Evolutionary conservation across 768 basidiomycete genomes (phyloP).

Genomic region (Boletus sp.): DNA sequence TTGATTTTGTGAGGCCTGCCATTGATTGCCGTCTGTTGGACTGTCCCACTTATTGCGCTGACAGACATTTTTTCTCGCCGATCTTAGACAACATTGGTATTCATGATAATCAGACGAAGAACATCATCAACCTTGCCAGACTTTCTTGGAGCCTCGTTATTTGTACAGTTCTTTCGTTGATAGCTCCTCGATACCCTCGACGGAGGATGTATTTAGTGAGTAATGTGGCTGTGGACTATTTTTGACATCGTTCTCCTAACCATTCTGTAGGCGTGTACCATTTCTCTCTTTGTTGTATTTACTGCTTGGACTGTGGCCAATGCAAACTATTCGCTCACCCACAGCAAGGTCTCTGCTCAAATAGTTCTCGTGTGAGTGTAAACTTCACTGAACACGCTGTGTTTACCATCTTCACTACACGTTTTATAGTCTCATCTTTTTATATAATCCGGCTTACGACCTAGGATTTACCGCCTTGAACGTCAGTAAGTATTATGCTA

Average conservation of each 20-base stretch:
- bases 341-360: slow-evolving; percentile 1
- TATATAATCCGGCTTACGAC: neutral
- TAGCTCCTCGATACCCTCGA: no score
- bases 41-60: neutral
- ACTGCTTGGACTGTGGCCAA: slow-evolving; percentile 16
- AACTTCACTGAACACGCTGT: neutral
- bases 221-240: no score
- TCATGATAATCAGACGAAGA: slow-evolving; percentile 14
- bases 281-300: no score
- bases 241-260: no score
- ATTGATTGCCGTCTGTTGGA: accelerated
- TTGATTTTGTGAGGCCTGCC: slow-evolving; percentile 4
- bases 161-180: neutral
- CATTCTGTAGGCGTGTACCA: no score
- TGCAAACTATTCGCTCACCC: slow-evolving; percentile 11
- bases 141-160: slow-evolving; percentile 6
- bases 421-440: slow-evolving; percentile 7
- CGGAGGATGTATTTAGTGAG: no score
- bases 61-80: slow-evolving; percentile 10
- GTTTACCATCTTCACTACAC: neutral
- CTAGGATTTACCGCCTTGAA: slow-evolving; percentile 3
- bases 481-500: neutral
- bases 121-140: slow-evolving; percentile 10
- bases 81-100: slow-evolving; percentile 16
- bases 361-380: slow-evolving; percentile 10